phyloP scores from a whole-genome alignment of 768 basidiomycete species.

The Trametes sanguinea region DNA sequence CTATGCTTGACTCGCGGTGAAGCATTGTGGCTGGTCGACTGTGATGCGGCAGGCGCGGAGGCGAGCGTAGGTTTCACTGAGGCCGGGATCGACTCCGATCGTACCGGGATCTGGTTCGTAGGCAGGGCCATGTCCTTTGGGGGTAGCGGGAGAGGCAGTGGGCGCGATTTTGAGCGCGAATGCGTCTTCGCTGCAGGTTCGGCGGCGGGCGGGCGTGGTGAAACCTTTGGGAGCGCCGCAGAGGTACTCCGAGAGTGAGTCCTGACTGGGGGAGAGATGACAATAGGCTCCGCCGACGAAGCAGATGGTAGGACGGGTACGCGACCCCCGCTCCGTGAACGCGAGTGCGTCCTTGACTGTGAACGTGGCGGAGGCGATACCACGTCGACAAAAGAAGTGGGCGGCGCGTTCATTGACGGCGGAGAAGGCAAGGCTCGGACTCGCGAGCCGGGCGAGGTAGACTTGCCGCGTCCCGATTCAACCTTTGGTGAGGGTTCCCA shows the following conservation, averaged over 20 bases:
- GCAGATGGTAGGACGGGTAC: conserved; percentile 14
- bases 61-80: background rate
- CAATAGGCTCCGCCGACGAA: conserved; percentile 9
- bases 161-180: conserved; percentile 2
- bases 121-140: background rate
- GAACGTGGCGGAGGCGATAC: conserved; percentile 1
- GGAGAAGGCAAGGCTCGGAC: background rate
- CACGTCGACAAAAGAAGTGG: background rate
- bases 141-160: conserved; percentile 1
- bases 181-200: background rate
- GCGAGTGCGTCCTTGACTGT: conserved; percentile 1
- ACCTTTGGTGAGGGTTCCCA: background rate
- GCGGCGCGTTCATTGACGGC: background rate
- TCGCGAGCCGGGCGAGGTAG: conserved; percentile 10
- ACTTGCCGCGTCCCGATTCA: conserved; percentile 1
- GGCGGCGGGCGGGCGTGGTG: background rate
- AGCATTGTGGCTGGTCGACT: background rate
- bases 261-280: conserved; percentile 9
- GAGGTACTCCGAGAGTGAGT: conserved; percentile 14
- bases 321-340: conserved; percentile 10
- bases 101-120: background rate
- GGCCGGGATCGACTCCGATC: conserved; percentile 1
- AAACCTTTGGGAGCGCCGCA: background rate
- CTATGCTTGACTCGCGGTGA: background rate
- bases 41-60: conserved; percentile 5